Percentiles rank a stretch among this genome's conserved stretches.
Conservation (phyloP, 192 early-diverging fungal genomes). For the Backusella tuberculispora region DNA sequence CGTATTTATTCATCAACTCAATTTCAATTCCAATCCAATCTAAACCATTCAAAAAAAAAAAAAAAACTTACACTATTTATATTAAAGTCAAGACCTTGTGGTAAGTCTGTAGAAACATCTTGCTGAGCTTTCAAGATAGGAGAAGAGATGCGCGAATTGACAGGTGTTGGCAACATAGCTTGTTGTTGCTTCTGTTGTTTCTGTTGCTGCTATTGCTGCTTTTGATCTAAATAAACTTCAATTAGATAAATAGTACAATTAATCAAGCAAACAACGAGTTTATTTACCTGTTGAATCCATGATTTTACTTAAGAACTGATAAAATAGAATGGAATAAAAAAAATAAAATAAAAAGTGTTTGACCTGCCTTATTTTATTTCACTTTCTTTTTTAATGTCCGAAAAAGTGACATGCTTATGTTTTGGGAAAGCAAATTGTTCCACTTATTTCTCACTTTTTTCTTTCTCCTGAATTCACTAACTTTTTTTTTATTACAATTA, state of each 20-base stretch:
- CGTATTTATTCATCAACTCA: background rate
- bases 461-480: background rate
- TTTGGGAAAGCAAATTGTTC: background rate
- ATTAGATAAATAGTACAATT: too few relatives aligned
- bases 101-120: background rate
- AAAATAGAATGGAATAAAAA: too few relatives aligned
- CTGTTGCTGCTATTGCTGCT: too few relatives aligned
- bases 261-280: too few relatives aligned
- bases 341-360: too few relatives aligned
- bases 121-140: background rate
- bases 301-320: too few relatives aligned
- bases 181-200: too few relatives aligned
- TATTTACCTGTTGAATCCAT: too few relatives aligned
- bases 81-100: background rate
- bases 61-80: background rate
- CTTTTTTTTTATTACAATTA: background rate
- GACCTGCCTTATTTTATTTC: too few relatives aligned
- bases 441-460: background rate
- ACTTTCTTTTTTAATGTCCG: too few relatives aligned
- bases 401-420: too few relatives aligned
- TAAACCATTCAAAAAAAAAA: background rate
- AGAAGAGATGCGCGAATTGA: background rate
- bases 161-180: background rate
- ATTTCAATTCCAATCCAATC: background rate
- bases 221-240: too few relatives aligned